Conservation (phyloP, 331 rosid genomes). For the Malus hybrid region DNA sequence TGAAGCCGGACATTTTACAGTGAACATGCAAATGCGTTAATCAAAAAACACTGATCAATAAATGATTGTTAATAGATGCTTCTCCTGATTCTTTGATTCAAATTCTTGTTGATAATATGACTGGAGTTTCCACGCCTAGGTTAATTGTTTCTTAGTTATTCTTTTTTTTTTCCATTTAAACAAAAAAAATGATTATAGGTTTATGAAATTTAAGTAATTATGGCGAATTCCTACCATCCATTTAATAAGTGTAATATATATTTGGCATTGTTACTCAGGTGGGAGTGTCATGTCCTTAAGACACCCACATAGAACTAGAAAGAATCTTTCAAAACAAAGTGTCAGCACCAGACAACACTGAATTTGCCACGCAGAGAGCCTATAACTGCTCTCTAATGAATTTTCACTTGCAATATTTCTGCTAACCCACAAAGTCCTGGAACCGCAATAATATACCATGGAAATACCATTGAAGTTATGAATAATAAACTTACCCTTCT, state of each 20-base stretch:
- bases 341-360: neutral
- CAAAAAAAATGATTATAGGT: no score
- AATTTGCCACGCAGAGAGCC: neutral
- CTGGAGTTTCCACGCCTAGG: no score
- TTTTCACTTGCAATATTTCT: neutral
- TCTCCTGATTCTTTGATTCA: no score
- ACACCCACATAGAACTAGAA: neutral
- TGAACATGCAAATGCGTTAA: neutral
- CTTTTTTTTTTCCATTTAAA: no score
- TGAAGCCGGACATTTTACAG: neutral
- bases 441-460: neutral
- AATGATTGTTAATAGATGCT: no score
- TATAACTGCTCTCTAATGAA: neutral
- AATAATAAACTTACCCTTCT: constrained; percentile 44
- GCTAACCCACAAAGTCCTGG: neutral
- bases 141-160: no score
- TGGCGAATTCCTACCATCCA: neutral
- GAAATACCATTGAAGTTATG: constrained; percentile 4
- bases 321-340: neutral
- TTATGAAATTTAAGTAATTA: neutral
- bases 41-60: neutral
- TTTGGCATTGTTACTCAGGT: neutral
- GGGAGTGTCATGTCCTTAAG: neutral
- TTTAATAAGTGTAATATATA: neutral
- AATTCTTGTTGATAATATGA: no score